A percentile compares a stretch with the other conserved stretches of the same genome.
Evolutionary conservation across 495 filamentous ascomycete genomes (phyloP).

Genomic region (Xylaria longipes): DNA sequence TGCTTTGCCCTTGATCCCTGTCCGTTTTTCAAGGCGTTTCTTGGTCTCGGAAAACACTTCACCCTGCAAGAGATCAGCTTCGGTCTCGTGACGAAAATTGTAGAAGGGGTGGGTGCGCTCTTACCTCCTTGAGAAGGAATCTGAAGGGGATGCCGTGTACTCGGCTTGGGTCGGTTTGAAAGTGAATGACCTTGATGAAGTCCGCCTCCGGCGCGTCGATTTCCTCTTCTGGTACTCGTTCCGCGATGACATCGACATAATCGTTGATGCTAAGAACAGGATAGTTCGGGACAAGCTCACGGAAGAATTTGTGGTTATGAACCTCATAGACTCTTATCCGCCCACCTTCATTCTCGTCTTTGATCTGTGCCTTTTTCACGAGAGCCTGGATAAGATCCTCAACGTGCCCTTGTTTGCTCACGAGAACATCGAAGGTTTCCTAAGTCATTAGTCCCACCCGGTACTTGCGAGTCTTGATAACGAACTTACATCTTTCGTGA

Average conservation of each 20-base stretch:
- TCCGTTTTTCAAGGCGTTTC: constrained; percentile 85
- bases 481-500: constrained; percentile 78
- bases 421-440: constrained; percentile 79
- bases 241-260: constrained; percentile 81
- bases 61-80: constrained; percentile 57
- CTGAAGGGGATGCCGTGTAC: constrained; percentile 83
- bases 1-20: constrained; percentile 94
- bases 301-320: constrained; percentile 78
- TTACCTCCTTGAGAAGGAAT: constrained; percentile 84
- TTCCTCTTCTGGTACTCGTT: constrained; percentile 83
- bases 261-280: constrained; percentile 79
- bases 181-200: constrained; percentile 84
- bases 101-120: constrained; percentile 33
- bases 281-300: constrained; percentile 68
- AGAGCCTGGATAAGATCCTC: constrained; percentile 75
- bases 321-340: constrained; percentile 78
- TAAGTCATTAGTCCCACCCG: constrained; percentile 44
- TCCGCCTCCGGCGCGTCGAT: constrained; percentile 60
- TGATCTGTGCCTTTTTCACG: constrained; percentile 78
- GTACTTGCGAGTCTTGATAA: neutral
- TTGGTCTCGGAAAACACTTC: constrained; percentile 91
- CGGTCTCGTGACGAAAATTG: neutral
- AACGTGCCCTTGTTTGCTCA: constrained; percentile 80
- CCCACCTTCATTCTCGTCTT: constrained; percentile 70
- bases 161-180: constrained; percentile 83